Percentiles rank a stretch among this genome's conserved stretches.
Evolutionary conservation across 106 monocot species (phyloP).

Genomic region (Chionographis japonica): DNA sequence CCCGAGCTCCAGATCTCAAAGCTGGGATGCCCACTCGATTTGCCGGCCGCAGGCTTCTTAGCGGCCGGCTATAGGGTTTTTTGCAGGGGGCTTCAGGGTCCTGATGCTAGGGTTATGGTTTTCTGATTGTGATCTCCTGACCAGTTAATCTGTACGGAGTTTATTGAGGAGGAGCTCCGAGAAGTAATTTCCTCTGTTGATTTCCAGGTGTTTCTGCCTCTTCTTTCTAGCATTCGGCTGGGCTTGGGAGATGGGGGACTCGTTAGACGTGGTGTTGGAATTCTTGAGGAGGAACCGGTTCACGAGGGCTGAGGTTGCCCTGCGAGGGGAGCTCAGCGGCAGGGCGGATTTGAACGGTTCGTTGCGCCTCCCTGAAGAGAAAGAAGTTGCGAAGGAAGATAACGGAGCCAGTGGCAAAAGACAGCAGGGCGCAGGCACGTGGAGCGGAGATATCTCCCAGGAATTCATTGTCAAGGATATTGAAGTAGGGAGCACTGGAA

Average conservation of each 20-base stretch:
- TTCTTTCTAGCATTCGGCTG: not conserved
- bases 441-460: constrained; percentile 36
- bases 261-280: constrained; percentile 74
- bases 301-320: constrained; percentile 76
- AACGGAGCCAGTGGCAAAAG: constrained; percentile 7
- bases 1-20: too few relatives aligned
- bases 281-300: constrained; percentile 79
- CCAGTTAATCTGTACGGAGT: too few relatives aligned
- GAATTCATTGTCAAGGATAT: constrained; percentile 97
- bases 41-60: too few relatives aligned
- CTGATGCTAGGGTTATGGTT: too few relatives aligned
- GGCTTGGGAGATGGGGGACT: constrained; percentile 33
- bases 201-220: too few relatives aligned
- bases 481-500: constrained; percentile 49
- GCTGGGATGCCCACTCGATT: too few relatives aligned
- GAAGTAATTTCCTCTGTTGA: too few relatives aligned
- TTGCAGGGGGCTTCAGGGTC: too few relatives aligned
- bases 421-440: constrained; percentile 16
- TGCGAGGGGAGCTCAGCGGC: constrained; percentile 60
- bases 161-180: too few relatives aligned
- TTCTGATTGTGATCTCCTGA: too few relatives aligned
- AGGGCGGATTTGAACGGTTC: constrained; percentile 34
- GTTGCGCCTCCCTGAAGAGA: constrained; percentile 25
- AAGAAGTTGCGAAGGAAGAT: constrained; percentile 17
- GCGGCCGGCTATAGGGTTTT: too few relatives aligned